These are phyloP conservation scores for Magnaporthiopsis rhizophila DNA, from an alignment of 2,329 filamentous ascomycete species.

Conservation along the genomic window DNA sequence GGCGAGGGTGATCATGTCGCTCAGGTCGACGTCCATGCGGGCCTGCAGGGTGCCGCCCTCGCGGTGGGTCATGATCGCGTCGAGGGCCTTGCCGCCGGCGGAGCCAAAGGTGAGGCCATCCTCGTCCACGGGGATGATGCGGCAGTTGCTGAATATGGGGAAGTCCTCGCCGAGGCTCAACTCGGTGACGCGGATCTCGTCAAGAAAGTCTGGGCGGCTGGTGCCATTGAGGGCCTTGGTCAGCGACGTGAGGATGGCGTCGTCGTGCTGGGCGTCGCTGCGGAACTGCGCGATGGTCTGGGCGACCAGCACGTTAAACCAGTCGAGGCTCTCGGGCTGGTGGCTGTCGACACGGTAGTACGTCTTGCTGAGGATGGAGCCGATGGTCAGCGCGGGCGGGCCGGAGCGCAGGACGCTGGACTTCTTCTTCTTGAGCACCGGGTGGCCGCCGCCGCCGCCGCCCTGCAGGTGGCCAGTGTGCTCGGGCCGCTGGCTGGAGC, in stretches of 20 bases:
- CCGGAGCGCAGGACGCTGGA: conserved; percentile 62
- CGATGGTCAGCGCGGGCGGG: conserved; percentile 74
- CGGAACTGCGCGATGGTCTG: conserved; percentile 95
- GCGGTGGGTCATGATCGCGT: conserved; percentile 39
- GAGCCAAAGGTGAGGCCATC: conserved; percentile 52
- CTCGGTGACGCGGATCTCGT: conserved; percentile 89
- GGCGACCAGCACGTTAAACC: conserved; percentile 96
- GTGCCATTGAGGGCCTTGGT: conserved; percentile 82
- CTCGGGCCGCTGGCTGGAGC: conserved; percentile 25
- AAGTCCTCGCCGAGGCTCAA: conserved; percentile 94
- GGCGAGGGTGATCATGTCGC: conserved; percentile 89
- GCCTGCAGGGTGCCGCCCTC: conserved; percentile 78
- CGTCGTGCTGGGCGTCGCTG: conserved; percentile 84
- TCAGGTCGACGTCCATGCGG: conserved; percentile 92
- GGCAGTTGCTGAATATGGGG: conserved; percentile 96
- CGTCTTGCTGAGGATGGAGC: conserved; percentile 88
- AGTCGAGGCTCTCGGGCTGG: conserved; percentile 92
- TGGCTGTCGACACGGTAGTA: conserved; percentile 96
- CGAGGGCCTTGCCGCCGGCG: conserved; percentile 38
- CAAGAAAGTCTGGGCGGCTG: conserved; percentile 81
- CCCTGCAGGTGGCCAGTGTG: conserved; percentile 18
- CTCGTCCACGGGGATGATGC: conserved; percentile 85
- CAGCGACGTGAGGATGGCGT: conserved; percentile 78
- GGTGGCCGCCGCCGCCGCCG: too few species aligned
- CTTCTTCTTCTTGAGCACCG: conserved; percentile 51